Conservation (phyloP, 1,284 basidiomycete genomes). For the Rhizoctonia solani region DNA sequence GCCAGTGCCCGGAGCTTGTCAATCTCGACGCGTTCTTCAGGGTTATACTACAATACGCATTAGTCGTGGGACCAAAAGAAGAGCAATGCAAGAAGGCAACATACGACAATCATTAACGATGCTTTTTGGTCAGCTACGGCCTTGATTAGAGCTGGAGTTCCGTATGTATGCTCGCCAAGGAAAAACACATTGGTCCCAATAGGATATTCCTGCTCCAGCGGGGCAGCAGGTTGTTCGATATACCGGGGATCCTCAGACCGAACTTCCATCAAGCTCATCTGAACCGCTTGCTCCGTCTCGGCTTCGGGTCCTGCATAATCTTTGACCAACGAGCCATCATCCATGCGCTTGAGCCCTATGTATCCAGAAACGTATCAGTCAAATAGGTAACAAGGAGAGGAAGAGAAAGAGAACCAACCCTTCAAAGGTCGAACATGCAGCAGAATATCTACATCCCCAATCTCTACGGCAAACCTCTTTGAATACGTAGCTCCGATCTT, state of each 20-base stretch:
- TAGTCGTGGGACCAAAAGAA: conserved; percentile 23
- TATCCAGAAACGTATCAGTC: too few species aligned
- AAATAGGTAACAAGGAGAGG: too few species aligned
- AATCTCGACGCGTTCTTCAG: conserved; percentile 76
- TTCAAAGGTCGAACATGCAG: conserved; percentile 86
- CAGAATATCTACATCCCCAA: conserved; percentile 77
- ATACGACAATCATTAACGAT: conserved; percentile 79
- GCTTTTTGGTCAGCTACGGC: conserved; percentile 68
- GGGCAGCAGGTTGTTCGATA: conserved; percentile 79
- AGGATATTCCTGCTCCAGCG: conserved; percentile 88
- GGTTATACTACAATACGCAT: conserved; percentile 70
- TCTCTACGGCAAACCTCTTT: conserved; percentile 86
- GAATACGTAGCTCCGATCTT: conserved; percentile 84
- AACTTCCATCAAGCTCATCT: conserved; percentile 79
- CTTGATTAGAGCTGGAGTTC: conserved; percentile 89
- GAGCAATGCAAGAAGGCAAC: conserved; percentile 46
- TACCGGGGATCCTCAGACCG: conserved; percentile 87
- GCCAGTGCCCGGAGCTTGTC: conserved; percentile 61
- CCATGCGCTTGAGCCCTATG: conserved; percentile 84
- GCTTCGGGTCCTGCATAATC: conserved; percentile 86
- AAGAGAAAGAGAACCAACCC: conserved; percentile 54
- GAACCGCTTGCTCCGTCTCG: conserved; percentile 84
- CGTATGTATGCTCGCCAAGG: conserved; percentile 90
- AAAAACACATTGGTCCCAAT: conserved; percentile 92
- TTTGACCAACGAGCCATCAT: conserved; percentile 90